phyloP scores from a whole-genome alignment of 495 filamentous ascomycete genomes.

The Trichoderma reesei region DNA sequence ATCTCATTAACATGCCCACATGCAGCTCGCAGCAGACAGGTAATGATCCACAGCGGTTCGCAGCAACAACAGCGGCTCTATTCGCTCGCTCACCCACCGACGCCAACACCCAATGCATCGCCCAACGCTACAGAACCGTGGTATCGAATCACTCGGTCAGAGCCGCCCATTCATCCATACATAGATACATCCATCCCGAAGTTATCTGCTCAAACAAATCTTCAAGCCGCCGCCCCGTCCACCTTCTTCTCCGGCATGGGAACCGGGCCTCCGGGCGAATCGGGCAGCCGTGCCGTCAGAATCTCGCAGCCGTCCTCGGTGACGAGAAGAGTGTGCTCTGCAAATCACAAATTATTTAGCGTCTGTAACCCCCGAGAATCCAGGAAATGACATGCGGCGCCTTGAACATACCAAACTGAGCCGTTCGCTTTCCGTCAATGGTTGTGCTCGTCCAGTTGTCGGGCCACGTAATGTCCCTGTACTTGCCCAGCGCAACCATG shows the following conservation, averaged over 20 bases:
- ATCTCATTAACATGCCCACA: too few species aligned
- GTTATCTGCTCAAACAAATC: background rate
- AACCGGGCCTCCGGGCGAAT: slow-evolving; percentile 79
- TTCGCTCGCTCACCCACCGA: background rate
- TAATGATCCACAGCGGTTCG: background rate
- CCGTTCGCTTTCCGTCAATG: slow-evolving; percentile 68
- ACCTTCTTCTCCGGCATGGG: slow-evolving; percentile 47
- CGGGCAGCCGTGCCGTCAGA: slow-evolving; percentile 68
- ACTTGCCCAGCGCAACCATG: slow-evolving; percentile 77
- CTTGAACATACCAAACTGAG: slow-evolving; percentile 57
- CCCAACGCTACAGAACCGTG: slow-evolving; percentile 3
- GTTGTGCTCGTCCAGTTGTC: slow-evolving; percentile 88
- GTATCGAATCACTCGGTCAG: background rate
- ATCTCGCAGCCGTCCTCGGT: slow-evolving; percentile 92
- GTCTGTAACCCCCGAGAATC: background rate
- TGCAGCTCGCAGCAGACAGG: background rate
- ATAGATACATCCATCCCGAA: background rate
- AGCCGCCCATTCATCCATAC: too few species aligned
- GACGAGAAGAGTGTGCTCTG: slow-evolving; percentile 88
- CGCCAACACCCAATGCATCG: background rate
- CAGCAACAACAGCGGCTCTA: slow-evolving; percentile 3
- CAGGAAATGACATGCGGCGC: background rate
- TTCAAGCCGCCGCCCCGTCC: slow-evolving; percentile 14
- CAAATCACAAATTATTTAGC: background rate
- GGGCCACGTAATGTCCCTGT: slow-evolving; percentile 77